Conservation (phyloP, 2,329 filamentous ascomycete genomes). For the Cephalotrichum gorgonifer region DNA sequence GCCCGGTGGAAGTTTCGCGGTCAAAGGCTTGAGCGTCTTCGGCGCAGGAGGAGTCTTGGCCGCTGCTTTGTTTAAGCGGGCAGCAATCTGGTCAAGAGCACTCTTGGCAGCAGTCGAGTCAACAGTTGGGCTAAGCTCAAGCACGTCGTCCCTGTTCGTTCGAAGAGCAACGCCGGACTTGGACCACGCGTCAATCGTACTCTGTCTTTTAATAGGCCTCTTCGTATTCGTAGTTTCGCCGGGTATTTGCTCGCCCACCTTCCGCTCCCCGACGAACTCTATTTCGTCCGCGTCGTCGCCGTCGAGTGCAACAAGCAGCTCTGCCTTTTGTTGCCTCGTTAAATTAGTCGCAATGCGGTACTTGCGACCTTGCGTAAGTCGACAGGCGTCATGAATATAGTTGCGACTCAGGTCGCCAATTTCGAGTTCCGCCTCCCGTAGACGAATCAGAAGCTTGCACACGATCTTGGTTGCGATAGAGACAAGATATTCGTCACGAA, state of each 20-base stretch:
- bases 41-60: slow-evolving; percentile 12
- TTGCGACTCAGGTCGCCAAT: slow-evolving; percentile 50
- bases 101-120: slow-evolving; percentile 26
- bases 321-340: slow-evolving; percentile 71
- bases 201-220: slow-evolving; percentile 39
- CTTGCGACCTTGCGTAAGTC: slow-evolving; percentile 38
- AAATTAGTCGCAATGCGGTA: slow-evolving; percentile 67
- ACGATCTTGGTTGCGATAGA: slow-evolving; percentile 73
- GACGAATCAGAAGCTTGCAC: slow-evolving; percentile 69
- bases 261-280: slow-evolving; percentile 3
- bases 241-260: too few species aligned
- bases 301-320: slow-evolving; percentile 56
- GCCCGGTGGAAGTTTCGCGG: slow-evolving; percentile 15
- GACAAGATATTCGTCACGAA: slow-evolving; percentile 80
- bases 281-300: slow-evolving; percentile 38
- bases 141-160: slow-evolving; percentile 33
- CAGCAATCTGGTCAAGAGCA: slow-evolving; percentile 33
- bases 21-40: slow-evolving; percentile 12
- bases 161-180: background rate
- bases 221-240: slow-evolving; percentile 10
- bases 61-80: slow-evolving; percentile 20
- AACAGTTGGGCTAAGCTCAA: slow-evolving; percentile 34
- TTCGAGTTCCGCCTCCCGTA: slow-evolving; percentile 68
- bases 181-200: slow-evolving; percentile 36
- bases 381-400: slow-evolving; percentile 57